Conservation (phyloP, 306 rosid genomes). For the Castanea mollissima region DNA sequence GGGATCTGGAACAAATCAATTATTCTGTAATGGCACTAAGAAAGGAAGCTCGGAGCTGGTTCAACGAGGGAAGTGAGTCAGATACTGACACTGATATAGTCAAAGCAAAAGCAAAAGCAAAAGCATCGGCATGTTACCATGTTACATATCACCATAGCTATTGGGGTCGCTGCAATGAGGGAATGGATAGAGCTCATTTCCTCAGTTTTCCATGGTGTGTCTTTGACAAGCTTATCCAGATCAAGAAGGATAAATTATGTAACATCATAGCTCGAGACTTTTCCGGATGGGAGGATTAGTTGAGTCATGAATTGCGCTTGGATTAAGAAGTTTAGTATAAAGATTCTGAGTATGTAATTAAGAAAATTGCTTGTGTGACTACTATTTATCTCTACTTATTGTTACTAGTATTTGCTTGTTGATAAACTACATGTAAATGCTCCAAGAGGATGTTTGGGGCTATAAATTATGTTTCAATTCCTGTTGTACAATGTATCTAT, state of each 20-base stretch:
- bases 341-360: no score
- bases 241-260: slow-evolving; percentile 24
- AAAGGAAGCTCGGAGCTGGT: slow-evolving; percentile 38
- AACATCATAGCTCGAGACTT: background rate
- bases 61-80: slow-evolving; percentile 5
- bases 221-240: slow-evolving; percentile 23
- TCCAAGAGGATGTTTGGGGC: no score
- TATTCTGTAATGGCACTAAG: slow-evolving; percentile 52
- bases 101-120: slow-evolving; percentile 28
- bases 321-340: no score
- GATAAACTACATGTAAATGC: no score
- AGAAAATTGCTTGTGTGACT: no score
- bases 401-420: no score
- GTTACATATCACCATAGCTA: slow-evolving; percentile 39
- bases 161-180: slow-evolving; percentile 37
- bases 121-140: slow-evolving; percentile 52
- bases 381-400: background rate
- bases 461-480: no score
- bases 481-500: no score
- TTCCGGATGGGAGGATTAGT: no score
- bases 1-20: slow-evolving; percentile 50
- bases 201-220: slow-evolving; percentile 45
- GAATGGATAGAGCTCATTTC: slow-evolving; percentile 28
- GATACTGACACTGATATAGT: background rate
- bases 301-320: no score